Evolutionary conservation across 805 yeast species (phyloP), one percentile per base, ranked within the genome.

Genomic region (Candida chauliodis): DNA sequence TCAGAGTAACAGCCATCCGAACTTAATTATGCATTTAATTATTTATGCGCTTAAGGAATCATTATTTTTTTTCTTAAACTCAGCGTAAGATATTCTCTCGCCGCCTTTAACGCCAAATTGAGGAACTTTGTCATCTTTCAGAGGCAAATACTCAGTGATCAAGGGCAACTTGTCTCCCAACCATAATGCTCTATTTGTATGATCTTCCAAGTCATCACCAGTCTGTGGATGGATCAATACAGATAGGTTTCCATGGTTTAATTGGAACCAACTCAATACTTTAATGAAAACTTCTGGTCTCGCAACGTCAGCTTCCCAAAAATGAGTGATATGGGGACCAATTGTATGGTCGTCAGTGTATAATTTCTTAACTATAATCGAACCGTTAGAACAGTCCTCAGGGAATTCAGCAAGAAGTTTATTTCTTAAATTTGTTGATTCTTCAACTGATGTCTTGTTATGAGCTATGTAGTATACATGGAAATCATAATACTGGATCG

Each of bases 151-250:
- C 8, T 44, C 41, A 5, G 44, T 19, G 6, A 53, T 33, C 5
- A 60, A 25, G 2, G 53, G 53, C 30, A 55, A 41, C 29, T 44
- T 48, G 4, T 48, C 48, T 2, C 63, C 64, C 26, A 60, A 42
- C 66, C 66, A 59, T 8, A 60, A 42, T 1, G 63, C 64, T 18
- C 53, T 42, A 15, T 27, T 23, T 16, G 63, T 52, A 42, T 60
- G 66, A 38, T 60, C 64, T 27, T 28, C 10, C 4, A 50, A 30
- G 34, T 56, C 59, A 31, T 53, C 44, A 6, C 66, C 66, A 11
- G 64, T 58, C 34, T 60, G 63, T 4, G 63, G 64, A 36, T 59
- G 66, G 32, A 60, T 55, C 36, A 59, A 47, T 5, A 60, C 64
- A 18, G 63, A 56, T 20, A 60, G 44, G 29, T 41, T 47, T 1